Evolutionary conservation across 2,329 filamentous ascomycete genomes (phyloP), one percentile per base, ranked within the genome.

Genomic region (Stagonosporopsis cucurbitacearum): DNA sequence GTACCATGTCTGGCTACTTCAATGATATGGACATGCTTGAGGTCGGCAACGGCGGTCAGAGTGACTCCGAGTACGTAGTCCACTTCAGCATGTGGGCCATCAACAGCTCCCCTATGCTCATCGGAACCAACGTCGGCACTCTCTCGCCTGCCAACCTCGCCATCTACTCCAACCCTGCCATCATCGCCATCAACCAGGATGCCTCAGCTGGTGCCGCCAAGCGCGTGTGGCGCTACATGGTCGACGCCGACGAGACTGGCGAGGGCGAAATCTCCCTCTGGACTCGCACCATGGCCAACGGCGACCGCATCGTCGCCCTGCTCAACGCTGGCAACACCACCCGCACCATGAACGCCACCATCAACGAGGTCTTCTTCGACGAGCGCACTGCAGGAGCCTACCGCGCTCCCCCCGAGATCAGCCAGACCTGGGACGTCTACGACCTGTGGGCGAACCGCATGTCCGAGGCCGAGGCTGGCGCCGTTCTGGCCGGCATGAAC

Each of bases 391-490:
- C 68, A 1, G 78, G 77, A 22, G 78, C 78, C 1, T 69, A 73
- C 43, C 57, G 65, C 23, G 62, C 69, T 1, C 79, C 79, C 0
- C 54, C 68, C 1, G 73, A 82, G 66, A 67, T 79, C 0, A 65
- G 72, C 22, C 68, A 77, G 58, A 72, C 69, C 0, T 86, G 82
- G 81, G 81, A 84, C 57, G 71, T 85, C 6, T 80, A 69, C 36
- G 82, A 86, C 64, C 72, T 86, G 1, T 85, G 83, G 83, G 81
- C 77, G 4, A 79, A 81, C 57, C 74, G 83, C n/a, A 84, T 86
- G 81, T 73, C 68, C 19, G 72, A 79, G 41, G 74, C 69, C 2
- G 77, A 78, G 35, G 81, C 82, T 0, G 64, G 66, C 22, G 68
- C 73, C 0, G 75, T 84, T 26, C 73, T 84, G 12, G 69, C 73